Conservation (phyloP, 805 yeast genomes). For the Starmerella asiatica region DNA sequence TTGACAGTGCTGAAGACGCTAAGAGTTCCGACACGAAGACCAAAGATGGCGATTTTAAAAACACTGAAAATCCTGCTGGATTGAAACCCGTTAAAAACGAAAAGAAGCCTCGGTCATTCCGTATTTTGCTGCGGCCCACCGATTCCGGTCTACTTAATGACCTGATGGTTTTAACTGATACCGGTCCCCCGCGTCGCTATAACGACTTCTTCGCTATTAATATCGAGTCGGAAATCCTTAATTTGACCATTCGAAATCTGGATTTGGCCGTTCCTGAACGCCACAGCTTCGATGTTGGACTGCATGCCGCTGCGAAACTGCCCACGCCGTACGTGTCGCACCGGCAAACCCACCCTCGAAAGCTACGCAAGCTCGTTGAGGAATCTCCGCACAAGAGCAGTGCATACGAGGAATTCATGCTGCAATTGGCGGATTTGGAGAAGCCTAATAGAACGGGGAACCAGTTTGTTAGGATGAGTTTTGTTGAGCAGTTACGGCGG, state of each 20-base stretch:
- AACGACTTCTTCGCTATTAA: conserved; percentile 66
- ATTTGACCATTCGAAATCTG: conserved; percentile 63
- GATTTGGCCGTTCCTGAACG: conserved; percentile 52
- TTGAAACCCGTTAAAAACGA: conserved; percentile 20
- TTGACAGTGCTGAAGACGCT: background rate
- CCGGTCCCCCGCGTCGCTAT: conserved; percentile 44
- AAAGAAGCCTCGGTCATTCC: conserved; percentile 63
- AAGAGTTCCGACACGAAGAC: background rate
- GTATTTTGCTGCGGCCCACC: conserved; percentile 69
- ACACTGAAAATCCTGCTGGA: background rate
- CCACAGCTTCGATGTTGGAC: conserved; percentile 27
- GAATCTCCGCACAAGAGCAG: conserved; percentile 62
- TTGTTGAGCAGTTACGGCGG: conserved; percentile 73
- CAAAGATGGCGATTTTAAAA: no score
- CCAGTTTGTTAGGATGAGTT: conserved; percentile 75
- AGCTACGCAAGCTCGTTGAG: conserved; percentile 43
- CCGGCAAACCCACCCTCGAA: conserved; percentile 28
- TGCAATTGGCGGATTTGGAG: conserved; percentile 42
- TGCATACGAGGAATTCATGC: conserved; percentile 85
- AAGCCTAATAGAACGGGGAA: conserved; percentile 29
- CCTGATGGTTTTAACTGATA: conserved; percentile 69
- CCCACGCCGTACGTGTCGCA: conserved; percentile 11
- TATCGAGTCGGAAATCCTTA: conserved; percentile 77
- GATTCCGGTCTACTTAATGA: conserved; percentile 74
- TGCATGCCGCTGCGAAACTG: conserved; percentile 22